phyloP scores from a whole-genome alignment of 2,329 filamentous ascomycete species.

The Conoideocrella luteorostrata region DNA sequence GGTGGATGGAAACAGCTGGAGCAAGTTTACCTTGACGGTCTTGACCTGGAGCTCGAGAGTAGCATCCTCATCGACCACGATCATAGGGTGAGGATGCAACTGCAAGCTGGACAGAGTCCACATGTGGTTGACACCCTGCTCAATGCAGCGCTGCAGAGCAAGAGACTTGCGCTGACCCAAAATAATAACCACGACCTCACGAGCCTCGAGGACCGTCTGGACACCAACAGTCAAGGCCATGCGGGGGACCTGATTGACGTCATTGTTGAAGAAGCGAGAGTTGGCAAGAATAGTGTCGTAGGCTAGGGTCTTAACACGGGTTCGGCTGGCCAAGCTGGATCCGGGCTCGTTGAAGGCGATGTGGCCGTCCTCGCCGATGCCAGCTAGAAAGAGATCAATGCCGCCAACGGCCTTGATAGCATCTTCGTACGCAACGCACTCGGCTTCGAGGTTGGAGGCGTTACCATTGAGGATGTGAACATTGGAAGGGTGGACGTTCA shows the following conservation, averaged over 20 bases:
- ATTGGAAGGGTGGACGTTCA: constrained; percentile 74
- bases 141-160: constrained; percentile 73
- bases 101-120: constrained; percentile 81
- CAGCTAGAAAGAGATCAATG: constrained; percentile 80
- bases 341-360: constrained; percentile 90
- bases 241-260: constrained; percentile 66
- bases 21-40: constrained; percentile 52
- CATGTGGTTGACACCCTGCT: constrained; percentile 82
- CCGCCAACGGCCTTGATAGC: constrained; percentile 69
- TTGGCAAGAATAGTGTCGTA: constrained; percentile 85
- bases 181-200: constrained; percentile 78
- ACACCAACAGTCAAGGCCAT: constrained; percentile 83
- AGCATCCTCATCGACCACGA: constrained; percentile 77
- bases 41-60: constrained; percentile 68
- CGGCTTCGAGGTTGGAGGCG: constrained; percentile 64
- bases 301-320: constrained; percentile 78
- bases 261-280: constrained; percentile 74
- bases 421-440: constrained; percentile 74
- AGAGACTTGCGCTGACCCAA: constrained; percentile 75
- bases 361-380: constrained; percentile 80
- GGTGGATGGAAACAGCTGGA: no score
- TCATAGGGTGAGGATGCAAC: constrained; percentile 72
- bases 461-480: constrained; percentile 83
- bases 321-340: constrained; percentile 69
- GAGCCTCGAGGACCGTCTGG: constrained; percentile 72